Evolutionary conservation across 768 basidiomycete species (phyloP).

Genomic region (Galerina marginata): DNA sequence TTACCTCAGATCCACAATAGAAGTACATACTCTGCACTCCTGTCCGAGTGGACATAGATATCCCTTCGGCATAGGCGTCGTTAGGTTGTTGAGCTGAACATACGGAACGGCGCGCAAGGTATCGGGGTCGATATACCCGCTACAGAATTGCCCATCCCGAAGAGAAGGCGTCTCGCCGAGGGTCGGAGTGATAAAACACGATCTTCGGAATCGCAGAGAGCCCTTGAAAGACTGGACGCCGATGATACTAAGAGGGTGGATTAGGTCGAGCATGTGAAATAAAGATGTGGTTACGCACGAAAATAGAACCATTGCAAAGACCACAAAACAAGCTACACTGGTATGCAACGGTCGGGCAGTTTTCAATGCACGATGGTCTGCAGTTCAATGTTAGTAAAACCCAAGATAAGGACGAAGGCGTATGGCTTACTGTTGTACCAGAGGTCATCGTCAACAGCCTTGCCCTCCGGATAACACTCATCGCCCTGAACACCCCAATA

Average conservation of each 20-base stretch:
- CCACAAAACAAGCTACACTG: slow-evolving; percentile 87
- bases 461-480: slow-evolving; percentile 84
- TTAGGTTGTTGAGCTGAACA: slow-evolving; percentile 34
- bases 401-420: not conserved
- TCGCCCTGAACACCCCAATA: slow-evolving; percentile 85
- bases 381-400: slow-evolving; percentile 2
- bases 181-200: slow-evolving; percentile 60
- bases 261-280: not conserved
- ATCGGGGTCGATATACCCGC: slow-evolving; percentile 74
- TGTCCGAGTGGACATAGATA: slow-evolving; percentile 91
- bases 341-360: slow-evolving; percentile 88
- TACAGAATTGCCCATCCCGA: slow-evolving; percentile 68
- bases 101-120: slow-evolving; percentile 52
- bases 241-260: slow-evolving; percentile 64
- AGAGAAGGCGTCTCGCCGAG: slow-evolving; percentile 56
- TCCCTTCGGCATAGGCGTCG: slow-evolving; percentile 60
- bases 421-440: slow-evolving; percentile 80
- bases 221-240: slow-evolving; percentile 95
- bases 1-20: not conserved
- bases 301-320: slow-evolving; percentile 89
- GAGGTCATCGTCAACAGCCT: slow-evolving; percentile 86
- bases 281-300: slow-evolving; percentile 57
- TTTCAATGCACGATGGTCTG: slow-evolving; percentile 90
- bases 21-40: slow-evolving; percentile 64
- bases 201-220: slow-evolving; percentile 73